phyloP scores from a whole-genome alignment of 2,329 filamentous ascomycete species.

The Ustilaginoidea virens region DNA sequence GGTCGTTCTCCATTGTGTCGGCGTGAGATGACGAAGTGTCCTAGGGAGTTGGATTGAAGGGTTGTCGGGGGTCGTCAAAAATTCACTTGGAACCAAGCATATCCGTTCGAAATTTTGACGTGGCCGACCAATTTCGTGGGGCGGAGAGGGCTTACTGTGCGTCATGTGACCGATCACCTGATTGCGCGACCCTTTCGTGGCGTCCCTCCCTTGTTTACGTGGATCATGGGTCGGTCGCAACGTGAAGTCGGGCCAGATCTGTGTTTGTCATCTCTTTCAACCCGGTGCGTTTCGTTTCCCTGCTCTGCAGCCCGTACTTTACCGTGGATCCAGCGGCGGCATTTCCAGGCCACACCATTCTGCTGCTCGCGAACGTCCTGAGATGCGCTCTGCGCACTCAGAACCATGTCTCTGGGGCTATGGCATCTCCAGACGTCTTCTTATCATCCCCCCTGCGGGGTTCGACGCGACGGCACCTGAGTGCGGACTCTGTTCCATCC shows the following conservation, averaged over 20 bases:
- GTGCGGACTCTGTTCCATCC: slow-evolving; percentile 20
- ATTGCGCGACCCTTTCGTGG: slow-evolving; percentile 16
- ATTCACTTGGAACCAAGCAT: slow-evolving; percentile 11
- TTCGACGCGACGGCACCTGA: no score
- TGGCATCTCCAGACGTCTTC: slow-evolving; percentile 19
- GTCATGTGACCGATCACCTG: slow-evolving; percentile 21
- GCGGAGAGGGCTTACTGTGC: slow-evolving; percentile 19
- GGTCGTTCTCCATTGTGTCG: slow-evolving; percentile 98
- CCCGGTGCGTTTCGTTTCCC: no score
- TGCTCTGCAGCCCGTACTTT: no score
- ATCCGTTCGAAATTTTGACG: slow-evolving; percentile 17
- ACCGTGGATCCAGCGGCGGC: no score
- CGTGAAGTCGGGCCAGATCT: no score
- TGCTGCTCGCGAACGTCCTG: slow-evolving; percentile 15
- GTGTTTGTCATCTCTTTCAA: no score
- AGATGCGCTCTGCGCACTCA: slow-evolving; percentile 33
- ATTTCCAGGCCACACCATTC: slow-evolving; percentile 10
- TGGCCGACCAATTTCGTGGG: slow-evolving; percentile 20
- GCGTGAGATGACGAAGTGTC: slow-evolving; percentile 14
- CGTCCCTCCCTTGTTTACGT: no score
- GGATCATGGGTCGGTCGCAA: no score
- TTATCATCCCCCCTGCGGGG: slow-evolving; percentile 15
- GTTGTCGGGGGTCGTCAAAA: slow-evolving; percentile 16
- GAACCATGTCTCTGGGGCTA: slow-evolving; percentile 12
- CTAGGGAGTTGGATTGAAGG: slow-evolving; percentile 9